Evolutionary conservation across 2,329 filamentous ascomycete species (phyloP).

Genomic region (Hypoxylon sp.): DNA sequence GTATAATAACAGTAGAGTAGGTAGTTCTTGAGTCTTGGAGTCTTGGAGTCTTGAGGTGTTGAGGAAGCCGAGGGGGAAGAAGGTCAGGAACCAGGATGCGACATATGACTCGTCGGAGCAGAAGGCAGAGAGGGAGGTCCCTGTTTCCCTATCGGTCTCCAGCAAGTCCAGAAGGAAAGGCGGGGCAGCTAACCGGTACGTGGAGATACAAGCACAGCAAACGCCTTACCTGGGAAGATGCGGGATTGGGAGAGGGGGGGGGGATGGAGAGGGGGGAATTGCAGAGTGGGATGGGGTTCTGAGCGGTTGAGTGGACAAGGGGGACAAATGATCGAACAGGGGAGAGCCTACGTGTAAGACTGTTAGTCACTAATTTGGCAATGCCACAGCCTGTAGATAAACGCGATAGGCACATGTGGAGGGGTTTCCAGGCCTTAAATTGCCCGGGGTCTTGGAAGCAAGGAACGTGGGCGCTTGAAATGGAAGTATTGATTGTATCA

Average conservation of each 20-base stretch:
- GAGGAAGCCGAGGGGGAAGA: constrained; percentile 14
- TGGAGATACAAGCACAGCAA: constrained; percentile 8
- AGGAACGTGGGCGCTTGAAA: constrained; percentile 19
- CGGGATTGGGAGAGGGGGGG: constrained; percentile 6
- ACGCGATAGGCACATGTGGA: constrained; percentile 34
- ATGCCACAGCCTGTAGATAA: constrained; percentile 25
- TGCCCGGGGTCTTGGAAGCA: constrained; percentile 15
- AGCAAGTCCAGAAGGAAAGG: constrained; percentile 21
- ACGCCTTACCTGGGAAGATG: neutral
- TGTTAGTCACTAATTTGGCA: constrained; percentile 15
- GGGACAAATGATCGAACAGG: constrained; percentile 26
- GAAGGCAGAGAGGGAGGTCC: constrained; percentile 18
- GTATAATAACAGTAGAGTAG: too few species aligned
- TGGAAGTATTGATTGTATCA: too few species aligned
- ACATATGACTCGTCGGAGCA: constrained; percentile 31
- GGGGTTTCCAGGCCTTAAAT: neutral
- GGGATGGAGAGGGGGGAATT: constrained; percentile 1
- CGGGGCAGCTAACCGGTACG: constrained; percentile 28
- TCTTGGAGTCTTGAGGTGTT: too few species aligned
- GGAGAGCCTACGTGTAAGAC: constrained; percentile 27
- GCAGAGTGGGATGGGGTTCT: neutral
- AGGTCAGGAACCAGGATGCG: constrained; percentile 31
- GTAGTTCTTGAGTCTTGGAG: too few species aligned
- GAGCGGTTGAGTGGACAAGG: neutral
- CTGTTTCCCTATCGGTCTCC: constrained; percentile 3